Conservation (phyloP, 2,329 filamentous ascomycete genomes). For the Cladosporium sp. region DNA sequence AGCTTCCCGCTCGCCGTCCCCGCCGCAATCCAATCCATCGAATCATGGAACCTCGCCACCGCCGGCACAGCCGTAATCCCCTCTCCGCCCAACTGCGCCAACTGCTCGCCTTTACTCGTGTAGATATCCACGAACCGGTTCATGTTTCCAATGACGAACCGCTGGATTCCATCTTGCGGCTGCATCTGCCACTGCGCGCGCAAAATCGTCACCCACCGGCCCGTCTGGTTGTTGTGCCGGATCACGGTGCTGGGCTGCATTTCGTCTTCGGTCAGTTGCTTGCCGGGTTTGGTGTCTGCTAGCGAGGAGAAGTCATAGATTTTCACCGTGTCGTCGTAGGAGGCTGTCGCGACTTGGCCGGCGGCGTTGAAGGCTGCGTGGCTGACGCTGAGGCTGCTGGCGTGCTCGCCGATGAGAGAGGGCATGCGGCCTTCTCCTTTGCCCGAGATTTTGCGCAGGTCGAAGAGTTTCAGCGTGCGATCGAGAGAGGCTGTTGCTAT, state of each 20-base stretch:
- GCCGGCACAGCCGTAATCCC: constrained; percentile 93
- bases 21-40: constrained; percentile 83
- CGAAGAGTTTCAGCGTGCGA: constrained; percentile 87
- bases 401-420: constrained; percentile 72
- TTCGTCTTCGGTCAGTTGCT: constrained; percentile 52
- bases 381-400: constrained; percentile 78
- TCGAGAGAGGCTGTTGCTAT: constrained; percentile 87
- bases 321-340: constrained; percentile 93
- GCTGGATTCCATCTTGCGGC: constrained; percentile 74
- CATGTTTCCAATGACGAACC: constrained; percentile 95
- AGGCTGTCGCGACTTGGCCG: constrained; percentile 84
- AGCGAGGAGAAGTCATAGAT: constrained; percentile 73
- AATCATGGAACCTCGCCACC: constrained; percentile 85
- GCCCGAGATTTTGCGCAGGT: constrained; percentile 72
- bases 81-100: constrained; percentile 83
- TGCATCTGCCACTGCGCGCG: constrained; percentile 85
- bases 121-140: constrained; percentile 84
- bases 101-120: constrained; percentile 73
- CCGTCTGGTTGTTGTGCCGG: constrained; percentile 91
- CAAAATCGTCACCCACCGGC: constrained; percentile 84
- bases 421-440: constrained; percentile 60
- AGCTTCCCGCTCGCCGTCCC: constrained; percentile 90
- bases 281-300: constrained; percentile 76
- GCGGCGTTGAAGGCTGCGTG: constrained; percentile 85
- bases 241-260: constrained; percentile 69